A percentile compares a stretch with the other conserved stretches of the same genome.
Evolutionary conservation across 768 basidiomycete species (phyloP).

Genomic region (Daedaleopsis sinensis): DNA sequence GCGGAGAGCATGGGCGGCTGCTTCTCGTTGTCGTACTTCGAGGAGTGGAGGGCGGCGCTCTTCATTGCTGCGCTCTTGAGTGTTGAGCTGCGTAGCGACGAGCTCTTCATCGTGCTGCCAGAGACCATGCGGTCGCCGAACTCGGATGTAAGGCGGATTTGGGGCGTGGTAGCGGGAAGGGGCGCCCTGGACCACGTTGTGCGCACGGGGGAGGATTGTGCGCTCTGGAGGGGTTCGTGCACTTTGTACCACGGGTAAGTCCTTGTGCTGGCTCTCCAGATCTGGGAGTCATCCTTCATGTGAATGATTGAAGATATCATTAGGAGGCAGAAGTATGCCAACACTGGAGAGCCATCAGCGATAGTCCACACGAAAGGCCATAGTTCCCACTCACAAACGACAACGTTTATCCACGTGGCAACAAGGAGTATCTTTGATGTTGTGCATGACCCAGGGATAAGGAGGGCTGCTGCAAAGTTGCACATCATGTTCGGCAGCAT

Average conservation of each 20-base stretch:
- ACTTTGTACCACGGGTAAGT: slow-evolving; percentile 41
- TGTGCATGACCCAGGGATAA: slow-evolving; percentile 40
- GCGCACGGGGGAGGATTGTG: slow-evolving; percentile 40
- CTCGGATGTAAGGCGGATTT: slow-evolving; percentile 15
- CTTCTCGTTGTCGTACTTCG: slow-evolving; percentile 15
- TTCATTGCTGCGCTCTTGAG: slow-evolving; percentile 1
- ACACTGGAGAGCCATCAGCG: slow-evolving; percentile 41
- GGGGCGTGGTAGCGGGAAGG: slow-evolving; percentile 8
- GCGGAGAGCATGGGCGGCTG: slow-evolving; percentile 7
- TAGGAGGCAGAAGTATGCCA: slow-evolving; percentile 58
- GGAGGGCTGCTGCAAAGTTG: slow-evolving; percentile 13
- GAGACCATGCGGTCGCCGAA: slow-evolving; percentile 2
- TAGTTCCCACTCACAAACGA: slow-evolving; percentile 12
- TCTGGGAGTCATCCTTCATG: slow-evolving; percentile 44
- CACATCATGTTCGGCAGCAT: slow-evolving; percentile 42
- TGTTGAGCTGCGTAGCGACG: neutral
- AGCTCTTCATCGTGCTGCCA: neutral
- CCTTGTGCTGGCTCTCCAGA: slow-evolving; percentile 57
- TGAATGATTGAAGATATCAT: slow-evolving; percentile 46
- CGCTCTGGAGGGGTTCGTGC: slow-evolving; percentile 34
- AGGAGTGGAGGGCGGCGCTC: slow-evolving; percentile 3
- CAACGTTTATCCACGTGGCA: slow-evolving; percentile 52
- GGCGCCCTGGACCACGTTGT: slow-evolving; percentile 37
- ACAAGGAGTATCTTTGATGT: slow-evolving; percentile 60
- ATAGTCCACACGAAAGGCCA: neutral